Evolutionary conservation across 306 rosid genomes (phyloP).

Genomic region (Fragaria vesca): DNA sequence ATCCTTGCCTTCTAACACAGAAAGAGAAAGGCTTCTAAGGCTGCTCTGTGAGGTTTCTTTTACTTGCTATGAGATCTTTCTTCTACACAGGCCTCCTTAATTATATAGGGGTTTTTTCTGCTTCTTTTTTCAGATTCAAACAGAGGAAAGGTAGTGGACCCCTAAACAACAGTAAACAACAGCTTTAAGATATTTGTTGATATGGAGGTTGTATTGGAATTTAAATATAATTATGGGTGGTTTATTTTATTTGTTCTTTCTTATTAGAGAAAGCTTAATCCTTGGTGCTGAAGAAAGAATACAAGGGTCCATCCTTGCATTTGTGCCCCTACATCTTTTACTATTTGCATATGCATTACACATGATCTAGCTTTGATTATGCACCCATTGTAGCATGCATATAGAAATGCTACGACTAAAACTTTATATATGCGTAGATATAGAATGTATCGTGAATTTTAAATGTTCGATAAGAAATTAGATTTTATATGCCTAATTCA

Average conservation of each 20-base stretch:
- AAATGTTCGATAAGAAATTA: too few species aligned
- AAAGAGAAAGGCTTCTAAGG: conserved; percentile 24
- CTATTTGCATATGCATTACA: not conserved
- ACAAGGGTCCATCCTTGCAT: conserved; percentile 3
- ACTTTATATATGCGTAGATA: too few species aligned
- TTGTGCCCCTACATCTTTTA: not conserved
- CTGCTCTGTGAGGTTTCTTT: conserved; percentile 32
- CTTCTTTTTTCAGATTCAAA: conserved; percentile 33
- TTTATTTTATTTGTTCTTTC: not conserved
- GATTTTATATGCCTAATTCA: too few species aligned
- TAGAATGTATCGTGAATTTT: too few species aligned
- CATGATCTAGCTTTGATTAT: not conserved
- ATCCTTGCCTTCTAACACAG: conserved; percentile 52
- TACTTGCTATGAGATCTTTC: conserved; percentile 36
- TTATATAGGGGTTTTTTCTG: conserved; percentile 32
- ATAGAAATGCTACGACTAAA: not conserved
- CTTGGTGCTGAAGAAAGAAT: conserved; percentile 15
- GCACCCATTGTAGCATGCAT: not conserved
- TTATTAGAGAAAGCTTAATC: not conserved
- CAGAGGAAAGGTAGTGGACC: conserved; percentile 43
- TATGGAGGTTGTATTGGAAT: not conserved
- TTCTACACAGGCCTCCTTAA: conserved; percentile 31
- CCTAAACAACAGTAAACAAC: conserved; percentile 28
- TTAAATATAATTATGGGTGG: not conserved
- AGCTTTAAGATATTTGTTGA: conserved; percentile 13